Conservation (phyloP, 1,284 basidiomycete species). For the Trichosporon ovoides region DNA sequence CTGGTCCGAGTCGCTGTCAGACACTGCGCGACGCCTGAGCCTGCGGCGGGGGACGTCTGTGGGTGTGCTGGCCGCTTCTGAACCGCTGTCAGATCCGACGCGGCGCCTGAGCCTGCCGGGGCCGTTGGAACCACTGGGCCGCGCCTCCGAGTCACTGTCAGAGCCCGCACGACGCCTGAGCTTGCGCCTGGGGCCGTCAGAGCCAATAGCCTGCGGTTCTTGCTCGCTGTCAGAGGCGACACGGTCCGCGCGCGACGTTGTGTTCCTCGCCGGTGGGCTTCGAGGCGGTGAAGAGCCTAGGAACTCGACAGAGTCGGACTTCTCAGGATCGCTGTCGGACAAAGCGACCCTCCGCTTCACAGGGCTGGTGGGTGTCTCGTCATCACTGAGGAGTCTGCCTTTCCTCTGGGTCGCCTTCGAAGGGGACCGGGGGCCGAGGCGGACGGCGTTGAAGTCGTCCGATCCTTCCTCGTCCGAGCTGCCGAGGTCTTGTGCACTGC, state of each 20-base stretch:
- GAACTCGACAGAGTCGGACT: neutral
- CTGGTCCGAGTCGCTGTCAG: too few relatives aligned
- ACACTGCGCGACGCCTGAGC: too few relatives aligned
- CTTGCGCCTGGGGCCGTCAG: too few relatives aligned
- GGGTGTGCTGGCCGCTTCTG: too few relatives aligned
- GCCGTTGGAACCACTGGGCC: too few relatives aligned
- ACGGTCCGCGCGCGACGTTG: neutral
- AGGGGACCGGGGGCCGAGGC: neutral
- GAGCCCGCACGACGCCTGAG: too few relatives aligned
- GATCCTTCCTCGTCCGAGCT: neutral
- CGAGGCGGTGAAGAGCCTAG: neutral
- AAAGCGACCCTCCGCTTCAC: neutral
- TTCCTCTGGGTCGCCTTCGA: neutral
- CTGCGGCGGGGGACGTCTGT: too few relatives aligned
- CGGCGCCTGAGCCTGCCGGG: too few relatives aligned
- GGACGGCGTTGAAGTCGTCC: neutral
- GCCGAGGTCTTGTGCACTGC: neutral
- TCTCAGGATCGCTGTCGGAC: neutral
- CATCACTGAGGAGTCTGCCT: neutral
- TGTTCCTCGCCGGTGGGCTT: neutral
- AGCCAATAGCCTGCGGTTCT: too few relatives aligned
- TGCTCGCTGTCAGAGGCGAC: neutral
- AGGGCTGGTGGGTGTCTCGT: neutral
- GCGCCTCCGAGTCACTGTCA: too few relatives aligned
- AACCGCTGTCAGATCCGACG: too few relatives aligned